Conservation (phyloP, 495 filamentous ascomycete genomes). For the Podospora fimiseda region DNA sequence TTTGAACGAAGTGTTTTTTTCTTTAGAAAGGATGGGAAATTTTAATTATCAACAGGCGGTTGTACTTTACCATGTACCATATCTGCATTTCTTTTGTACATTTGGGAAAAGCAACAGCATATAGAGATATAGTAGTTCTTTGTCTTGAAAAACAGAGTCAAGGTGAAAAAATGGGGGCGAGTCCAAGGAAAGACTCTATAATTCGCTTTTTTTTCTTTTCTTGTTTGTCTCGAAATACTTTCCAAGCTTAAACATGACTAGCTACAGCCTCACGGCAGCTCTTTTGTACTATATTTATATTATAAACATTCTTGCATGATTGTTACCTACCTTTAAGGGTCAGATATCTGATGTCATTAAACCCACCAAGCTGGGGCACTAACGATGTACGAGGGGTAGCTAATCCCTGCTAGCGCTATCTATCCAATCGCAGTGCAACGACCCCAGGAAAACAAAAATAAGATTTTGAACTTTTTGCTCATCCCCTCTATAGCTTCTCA, state of each 20-base stretch:
- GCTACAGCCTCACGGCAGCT: too few relatives aligned
- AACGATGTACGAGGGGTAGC: background rate
- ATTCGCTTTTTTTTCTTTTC: background rate
- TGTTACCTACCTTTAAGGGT: too few relatives aligned
- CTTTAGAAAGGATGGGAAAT: too few relatives aligned
- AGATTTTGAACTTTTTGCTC: too few relatives aligned
- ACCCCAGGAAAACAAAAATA: too few relatives aligned
- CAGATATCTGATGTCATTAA: background rate
- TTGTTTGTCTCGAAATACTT: too few relatives aligned
- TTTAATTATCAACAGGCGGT: background rate
- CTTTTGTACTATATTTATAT: too few relatives aligned
- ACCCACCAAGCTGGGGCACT: background rate
- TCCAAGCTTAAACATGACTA: too few relatives aligned
- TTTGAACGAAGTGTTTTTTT: background rate
- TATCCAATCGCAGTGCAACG: too few relatives aligned
- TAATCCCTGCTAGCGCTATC: too few relatives aligned
- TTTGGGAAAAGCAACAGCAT: slow-evolving; percentile 5
- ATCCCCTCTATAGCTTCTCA: too few relatives aligned
- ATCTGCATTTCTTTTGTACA: slow-evolving; percentile 1
- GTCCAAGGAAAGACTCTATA: background rate
- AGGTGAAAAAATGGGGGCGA: background rate
- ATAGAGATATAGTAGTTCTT: background rate
- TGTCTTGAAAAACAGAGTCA: background rate
- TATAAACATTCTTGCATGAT: too few relatives aligned
- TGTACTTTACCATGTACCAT: background rate